A percentile compares a stretch with the other conserved stretches of the same genome.
Evolutionary conservation across 2,329 filamentous ascomycete species (phyloP).

Genomic region (Hymenoscyphus infarciens): DNA sequence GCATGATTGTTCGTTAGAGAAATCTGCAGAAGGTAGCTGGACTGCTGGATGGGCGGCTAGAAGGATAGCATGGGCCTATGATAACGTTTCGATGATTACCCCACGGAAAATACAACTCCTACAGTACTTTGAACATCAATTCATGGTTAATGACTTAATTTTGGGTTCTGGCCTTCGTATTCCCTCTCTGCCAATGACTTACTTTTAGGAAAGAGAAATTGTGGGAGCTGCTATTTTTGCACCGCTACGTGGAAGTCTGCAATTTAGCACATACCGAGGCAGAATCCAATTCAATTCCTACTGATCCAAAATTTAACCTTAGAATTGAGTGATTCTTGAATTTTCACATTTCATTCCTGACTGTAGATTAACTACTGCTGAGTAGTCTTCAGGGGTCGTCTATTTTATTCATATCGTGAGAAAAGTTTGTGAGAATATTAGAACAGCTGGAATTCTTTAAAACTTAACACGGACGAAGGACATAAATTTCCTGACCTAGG

Average conservation of each 20-base stretch:
- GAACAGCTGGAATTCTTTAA: too few relatives aligned
- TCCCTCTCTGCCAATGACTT: not conserved
- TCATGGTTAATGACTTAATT: not conserved
- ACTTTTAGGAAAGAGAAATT: not conserved
- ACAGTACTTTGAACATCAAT: conserved; percentile 9
- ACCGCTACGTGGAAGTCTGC: not conserved
- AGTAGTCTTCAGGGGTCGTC: not conserved
- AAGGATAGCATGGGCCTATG: conserved; percentile 18
- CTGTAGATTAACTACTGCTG: not conserved
- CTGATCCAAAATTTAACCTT: not conserved
- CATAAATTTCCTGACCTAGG: too few relatives aligned
- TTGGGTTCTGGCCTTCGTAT: not conserved
- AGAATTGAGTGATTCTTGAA: not conserved
- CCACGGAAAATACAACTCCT: conserved; percentile 20
- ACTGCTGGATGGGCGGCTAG: conserved; percentile 17
- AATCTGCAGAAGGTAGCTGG: conserved; percentile 12
- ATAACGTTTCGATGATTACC: conserved; percentile 28
- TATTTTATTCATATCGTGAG: too few relatives aligned
- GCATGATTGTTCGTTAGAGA: conserved; percentile 17
- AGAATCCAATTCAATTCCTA: not conserved
- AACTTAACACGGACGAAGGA: too few relatives aligned
- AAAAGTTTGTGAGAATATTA: too few relatives aligned
- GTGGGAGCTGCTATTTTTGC: not conserved
- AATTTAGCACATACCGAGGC: not conserved
- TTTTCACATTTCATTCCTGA: not conserved